Percentiles rank a stretch among this genome's conserved stretches.
Conservation (phyloP, 345 rosid genomes). For the Toxicodendron radicans region DNA sequence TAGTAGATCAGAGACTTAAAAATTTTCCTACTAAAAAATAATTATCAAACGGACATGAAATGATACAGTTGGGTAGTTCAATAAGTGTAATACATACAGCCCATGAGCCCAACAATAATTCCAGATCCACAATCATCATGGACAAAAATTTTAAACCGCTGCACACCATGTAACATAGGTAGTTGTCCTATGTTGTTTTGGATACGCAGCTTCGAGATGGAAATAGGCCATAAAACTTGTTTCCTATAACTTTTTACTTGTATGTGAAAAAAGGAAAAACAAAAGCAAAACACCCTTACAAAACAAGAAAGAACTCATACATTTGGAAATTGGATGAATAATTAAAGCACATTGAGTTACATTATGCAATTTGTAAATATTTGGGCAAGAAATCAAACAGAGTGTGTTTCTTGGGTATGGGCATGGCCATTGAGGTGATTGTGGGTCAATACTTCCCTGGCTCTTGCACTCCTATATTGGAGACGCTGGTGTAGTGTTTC, state of each 20-base stretch:
- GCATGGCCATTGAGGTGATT: conserved; percentile 34
- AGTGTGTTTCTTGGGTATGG: conserved; percentile 27
- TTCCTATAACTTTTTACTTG: neutral
- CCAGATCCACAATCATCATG: too few relatives aligned
- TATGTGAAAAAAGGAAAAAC: neutral
- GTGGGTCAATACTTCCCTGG: conserved; percentile 51
- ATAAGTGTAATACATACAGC: too few relatives aligned
- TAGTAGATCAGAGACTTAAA: too few relatives aligned
- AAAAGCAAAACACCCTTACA: neutral
- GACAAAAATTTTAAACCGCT: too few relatives aligned
- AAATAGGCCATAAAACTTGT: neutral
- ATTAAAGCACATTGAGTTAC: conserved; percentile 11
- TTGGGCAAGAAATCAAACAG: conserved; percentile 24
- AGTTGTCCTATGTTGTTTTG: too few relatives aligned
- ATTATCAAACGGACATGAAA: too few relatives aligned
- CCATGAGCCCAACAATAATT: too few relatives aligned
- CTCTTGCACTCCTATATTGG: conserved; percentile 74
- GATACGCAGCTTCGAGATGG: too few relatives aligned
- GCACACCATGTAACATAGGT: too few relatives aligned
- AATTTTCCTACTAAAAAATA: too few relatives aligned
- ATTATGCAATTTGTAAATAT: neutral
- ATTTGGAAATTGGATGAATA: conserved; percentile 4
- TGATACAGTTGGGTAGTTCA: too few relatives aligned
- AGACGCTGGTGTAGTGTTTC: conserved; percentile 86
- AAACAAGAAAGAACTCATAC: conserved; percentile 15